Base-by-base conservation (phyloP, 2,329 filamentous ascomycete genomes). In the Verticillium nonalfalfae region DNA sequence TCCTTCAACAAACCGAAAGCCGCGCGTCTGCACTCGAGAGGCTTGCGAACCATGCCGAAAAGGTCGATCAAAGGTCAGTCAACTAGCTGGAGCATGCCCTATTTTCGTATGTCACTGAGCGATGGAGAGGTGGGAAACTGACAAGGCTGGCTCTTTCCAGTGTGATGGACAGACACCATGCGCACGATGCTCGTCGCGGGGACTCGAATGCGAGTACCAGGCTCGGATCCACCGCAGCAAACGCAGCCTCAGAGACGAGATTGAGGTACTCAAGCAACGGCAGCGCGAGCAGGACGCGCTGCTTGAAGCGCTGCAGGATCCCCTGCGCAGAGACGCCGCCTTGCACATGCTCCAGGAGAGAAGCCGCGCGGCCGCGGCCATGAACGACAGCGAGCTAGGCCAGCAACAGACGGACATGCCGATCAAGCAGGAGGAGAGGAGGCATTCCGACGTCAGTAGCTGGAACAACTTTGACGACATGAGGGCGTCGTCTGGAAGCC, bases 81-180 rank as follows among this genome's bases (percentile, higher is more conserved):
- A 2, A 10, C 11, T n/a, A n/a, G 18, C 11, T 34, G 14, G 6
- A 21, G 6, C 14, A 39, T 35, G 33, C 0, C 26, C 26, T 4
- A 31, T 4, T 14, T 10, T 31, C 52, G 14, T 15, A 13, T 36
- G 9, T 36, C 35, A 36, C 56, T 14, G 7, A 6, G 14, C 56
- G 15, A 14, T 31, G 26, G 26, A 31, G 26, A 31, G 26, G 26
- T 31, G 26, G 26, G 26, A 15, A 15, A 34, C 26, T 11, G 7
- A 18, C 39, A 18, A 11, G 38, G 18, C 31, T n/a, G 10, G 6
- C 0, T 11, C 11, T 7, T 13, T 4, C 7, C 7, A 64, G 63
- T 64, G 63, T 18, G 56, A 64, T 26, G 61, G 63, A 4, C 54
- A 34, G 36, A 56, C 6, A 1, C 61, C 63, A 7, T 64, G 63